Base-by-base conservation (phyloP, 495 filamentous ascomycete genomes). In the Aspergillus kassunensis region DNA sequence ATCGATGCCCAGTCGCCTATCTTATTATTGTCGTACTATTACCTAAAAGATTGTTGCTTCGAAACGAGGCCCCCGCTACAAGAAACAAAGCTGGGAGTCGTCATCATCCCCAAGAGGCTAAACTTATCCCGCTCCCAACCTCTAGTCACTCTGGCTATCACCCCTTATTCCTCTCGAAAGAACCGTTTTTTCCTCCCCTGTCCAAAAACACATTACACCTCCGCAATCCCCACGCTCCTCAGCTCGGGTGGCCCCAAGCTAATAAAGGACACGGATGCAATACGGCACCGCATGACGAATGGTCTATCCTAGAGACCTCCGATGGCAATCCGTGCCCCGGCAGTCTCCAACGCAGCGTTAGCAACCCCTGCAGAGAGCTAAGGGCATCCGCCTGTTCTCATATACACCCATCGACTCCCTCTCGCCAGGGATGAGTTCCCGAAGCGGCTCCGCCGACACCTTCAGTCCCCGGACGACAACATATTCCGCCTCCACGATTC, bases 351-450 rank as follows among this genome's bases (percentile, higher is more conserved):
- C 52, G 15, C 45, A 51, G 34, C 51, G 43, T 49, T 61, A 44
- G 47, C 24, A 30, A 41, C 44, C 42, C 29, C 44, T 37, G 46
- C 44, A 59, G 58, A 63, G 62, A 59, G 57, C 54, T 57, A 56
- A 65, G 31, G 47, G 60, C 51, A 56, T 49, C 41, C 46, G 34
- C 45, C 49, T 59, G 59, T 55, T 40, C 51, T 55, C 57, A n/a
- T n/a, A n/a, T n/a, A n/a, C n/a, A n/a, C n/a, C n/a, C 27, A 27
- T 53, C 42, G 23, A 8, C 41, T 1, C 44, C 51, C 56, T 29
- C 47, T 57, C 62, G 48, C 59, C 58, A 69, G 70, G 70, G 68
- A 76, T 76, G 73, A 76, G 64, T 74, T 68, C 68, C 53, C 64
- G 63, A 62, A 68, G 59, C 54, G 68, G 66, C 61, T 61, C 67